Conservation (phyloP, 768 basidiomycete genomes). For the Crucibulum laeve region DNA sequence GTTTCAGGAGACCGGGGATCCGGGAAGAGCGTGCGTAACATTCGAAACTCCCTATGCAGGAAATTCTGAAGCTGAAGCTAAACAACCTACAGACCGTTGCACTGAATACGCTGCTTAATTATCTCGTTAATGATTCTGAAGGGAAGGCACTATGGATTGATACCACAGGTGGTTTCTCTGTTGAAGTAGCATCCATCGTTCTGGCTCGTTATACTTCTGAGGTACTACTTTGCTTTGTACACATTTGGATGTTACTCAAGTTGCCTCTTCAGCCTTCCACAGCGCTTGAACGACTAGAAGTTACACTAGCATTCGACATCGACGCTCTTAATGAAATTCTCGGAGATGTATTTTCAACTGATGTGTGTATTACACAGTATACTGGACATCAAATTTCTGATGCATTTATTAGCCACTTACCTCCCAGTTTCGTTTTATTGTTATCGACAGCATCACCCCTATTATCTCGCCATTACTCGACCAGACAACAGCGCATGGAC, state of each 20-base stretch:
- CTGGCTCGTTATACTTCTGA: constrained; percentile 24
- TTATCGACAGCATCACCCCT: constrained; percentile 64
- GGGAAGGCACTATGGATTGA: constrained; percentile 65
- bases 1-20: constrained; percentile 61
- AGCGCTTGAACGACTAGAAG: constrained; percentile 51
- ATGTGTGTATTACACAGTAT: too few relatives aligned
- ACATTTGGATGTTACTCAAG: neutral
- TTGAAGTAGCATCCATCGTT: constrained; percentile 37
- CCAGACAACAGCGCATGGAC: constrained; percentile 67
- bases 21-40: constrained; percentile 61
- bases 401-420: constrained; percentile 1
- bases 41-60: neutral
- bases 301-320: constrained; percentile 55
- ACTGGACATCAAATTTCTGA: neutral
- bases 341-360: constrained; percentile 23
- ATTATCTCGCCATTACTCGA: constrained; percentile 61
- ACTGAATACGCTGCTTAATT: constrained; percentile 51
- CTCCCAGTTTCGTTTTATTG: constrained; percentile 36
- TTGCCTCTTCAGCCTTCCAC: constrained; percentile 8
- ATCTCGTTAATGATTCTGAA: constrained; percentile 35
- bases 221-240: constrained; percentile 8
- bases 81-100: constrained; percentile 48
- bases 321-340: constrained; percentile 50
- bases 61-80: neutral
- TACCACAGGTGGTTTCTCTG: constrained; percentile 63